phyloP scores from a whole-genome alignment of 2,329 filamentous ascomycete genomes.

The Botrytis elliptica region DNA sequence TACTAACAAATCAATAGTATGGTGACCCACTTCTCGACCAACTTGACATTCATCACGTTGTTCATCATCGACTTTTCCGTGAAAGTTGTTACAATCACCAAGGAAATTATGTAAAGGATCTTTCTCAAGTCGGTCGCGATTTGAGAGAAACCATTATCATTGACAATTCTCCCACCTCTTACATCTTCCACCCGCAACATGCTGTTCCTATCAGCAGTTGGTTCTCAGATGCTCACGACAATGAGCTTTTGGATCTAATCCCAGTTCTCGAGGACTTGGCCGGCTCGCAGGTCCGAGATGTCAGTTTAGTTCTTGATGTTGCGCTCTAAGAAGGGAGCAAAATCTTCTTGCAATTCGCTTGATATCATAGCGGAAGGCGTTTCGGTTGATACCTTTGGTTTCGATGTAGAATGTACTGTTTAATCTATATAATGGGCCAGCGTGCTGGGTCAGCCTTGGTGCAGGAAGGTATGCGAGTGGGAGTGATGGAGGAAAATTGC shows the following conservation, averaged over 20 bases:
- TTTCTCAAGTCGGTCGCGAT: constrained; percentile 94
- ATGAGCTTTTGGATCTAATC: constrained; percentile 95
- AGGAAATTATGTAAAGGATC: constrained; percentile 98
- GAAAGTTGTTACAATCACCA: constrained; percentile 99
- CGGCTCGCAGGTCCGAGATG: constrained; percentile 82
- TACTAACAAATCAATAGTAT: constrained; percentile 57
- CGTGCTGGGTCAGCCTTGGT: constrained; percentile 32
- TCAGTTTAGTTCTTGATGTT: constrained; percentile 96
- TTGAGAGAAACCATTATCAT: constrained; percentile 98
- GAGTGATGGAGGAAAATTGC: constrained; percentile 11
- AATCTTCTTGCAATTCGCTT: constrained; percentile 38
- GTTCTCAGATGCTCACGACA: constrained; percentile 99
- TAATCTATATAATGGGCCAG: constrained; percentile 42
- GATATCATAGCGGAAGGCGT: constrained; percentile 43
- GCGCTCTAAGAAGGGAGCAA: constrained; percentile 55
- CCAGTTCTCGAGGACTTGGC: constrained; percentile 97
- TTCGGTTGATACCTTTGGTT: constrained; percentile 42
- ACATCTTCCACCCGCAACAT: constrained; percentile 99
- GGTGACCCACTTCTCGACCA: constrained; percentile 95
- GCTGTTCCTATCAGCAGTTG: constrained; percentile 99
- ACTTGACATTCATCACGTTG: constrained; percentile 93
- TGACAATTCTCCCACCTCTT: constrained; percentile 97
- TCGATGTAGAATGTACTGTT: constrained; percentile 43
- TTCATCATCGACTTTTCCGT: constrained; percentile 93
- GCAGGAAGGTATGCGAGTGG: constrained; percentile 21